A percentile compares a stretch with the other conserved stretches of the same genome.
Evolutionary conservation across 345 rosid genomes (phyloP).

Genomic region (Trapa bicornis): DNA sequence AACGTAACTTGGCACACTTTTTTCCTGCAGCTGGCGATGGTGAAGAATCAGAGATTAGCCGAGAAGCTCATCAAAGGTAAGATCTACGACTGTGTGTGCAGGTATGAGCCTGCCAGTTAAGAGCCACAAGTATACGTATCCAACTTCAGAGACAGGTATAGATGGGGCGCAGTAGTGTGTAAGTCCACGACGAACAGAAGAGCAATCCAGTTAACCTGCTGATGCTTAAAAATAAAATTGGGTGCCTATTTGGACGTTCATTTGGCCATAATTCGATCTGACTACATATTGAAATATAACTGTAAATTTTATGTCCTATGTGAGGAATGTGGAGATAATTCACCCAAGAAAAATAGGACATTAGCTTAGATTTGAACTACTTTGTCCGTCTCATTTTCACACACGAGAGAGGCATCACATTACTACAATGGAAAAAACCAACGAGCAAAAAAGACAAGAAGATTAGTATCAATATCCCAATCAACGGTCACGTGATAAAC

Average conservation of each 20-base stretch:
- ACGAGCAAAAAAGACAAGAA: background rate
- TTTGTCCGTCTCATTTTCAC: constrained; percentile 8
- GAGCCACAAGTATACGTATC: background rate
- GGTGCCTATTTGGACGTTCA: no score
- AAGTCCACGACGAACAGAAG: no score
- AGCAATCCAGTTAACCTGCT: no score
- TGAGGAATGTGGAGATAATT: no score
- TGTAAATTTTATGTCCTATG: no score
- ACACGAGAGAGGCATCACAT: background rate
- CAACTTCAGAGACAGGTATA: background rate
- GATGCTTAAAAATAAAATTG: no score
- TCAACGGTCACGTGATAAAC: constrained; percentile 7
- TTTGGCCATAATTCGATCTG: no score
- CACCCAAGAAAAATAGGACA: no score
- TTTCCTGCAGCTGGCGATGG: constrained; percentile 81
- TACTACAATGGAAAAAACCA: constrained; percentile 7
- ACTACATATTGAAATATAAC: no score
- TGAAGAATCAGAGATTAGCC: constrained; percentile 94
- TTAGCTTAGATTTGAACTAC: constrained; percentile 15
- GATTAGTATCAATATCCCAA: background rate
- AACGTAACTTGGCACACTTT: background rate
- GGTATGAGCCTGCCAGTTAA: constrained; percentile 49
- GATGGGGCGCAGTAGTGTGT: background rate
- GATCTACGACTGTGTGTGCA: constrained; percentile 86
- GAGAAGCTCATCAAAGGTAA: constrained; percentile 75